These are phyloP conservation scores for Podosphaera aphanis DNA, from an alignment of 2,329 filamentous ascomycete species.

Conservation along the genomic window DNA sequence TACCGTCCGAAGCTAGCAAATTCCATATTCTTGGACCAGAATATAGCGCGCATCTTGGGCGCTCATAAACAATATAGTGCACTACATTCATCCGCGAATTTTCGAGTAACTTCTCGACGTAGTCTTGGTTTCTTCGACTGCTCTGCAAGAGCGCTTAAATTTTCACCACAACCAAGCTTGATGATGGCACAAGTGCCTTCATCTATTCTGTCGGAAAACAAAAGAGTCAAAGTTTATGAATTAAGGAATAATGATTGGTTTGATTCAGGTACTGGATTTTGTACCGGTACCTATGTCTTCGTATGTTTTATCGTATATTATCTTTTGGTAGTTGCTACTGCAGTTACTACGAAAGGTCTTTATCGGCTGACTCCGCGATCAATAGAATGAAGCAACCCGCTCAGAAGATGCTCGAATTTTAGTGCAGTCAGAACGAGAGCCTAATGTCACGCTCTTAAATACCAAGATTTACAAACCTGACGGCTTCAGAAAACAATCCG, in stretches of 20 bases:
- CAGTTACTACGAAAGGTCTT: neutral
- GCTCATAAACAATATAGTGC: neutral
- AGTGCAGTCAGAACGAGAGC: conserved; percentile 84
- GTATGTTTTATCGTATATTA: conserved; percentile 8
- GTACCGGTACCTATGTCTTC: conserved; percentile 32
- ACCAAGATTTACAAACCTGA: conserved; percentile 83
- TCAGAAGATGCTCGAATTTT: conserved; percentile 69
- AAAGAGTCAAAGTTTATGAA: conserved; percentile 95
- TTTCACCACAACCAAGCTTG: conserved; percentile 31
- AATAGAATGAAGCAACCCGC: conserved; percentile 29
- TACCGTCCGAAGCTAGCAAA: neutral
- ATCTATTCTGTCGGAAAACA: conserved; percentile 35
- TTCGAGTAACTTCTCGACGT: conserved; percentile 36
- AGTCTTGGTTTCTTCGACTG: conserved; percentile 28
- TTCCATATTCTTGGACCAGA: neutral
- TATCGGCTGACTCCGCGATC: conserved; percentile 13
- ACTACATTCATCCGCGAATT: conserved; percentile 21
- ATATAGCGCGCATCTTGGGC: neutral
- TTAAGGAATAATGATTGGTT: conserved; percentile 98
- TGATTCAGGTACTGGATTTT: conserved; percentile 90
- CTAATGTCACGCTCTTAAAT: conserved; percentile 60
- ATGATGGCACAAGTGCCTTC: conserved; percentile 51
- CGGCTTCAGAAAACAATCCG: conserved; percentile 88
- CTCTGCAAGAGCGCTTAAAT: conserved; percentile 25
- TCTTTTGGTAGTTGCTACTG: conserved; percentile 3